A percentile compares a stretch with the other conserved stretches of the same genome.
Evolutionary conservation across 768 basidiomycete species (phyloP).

Genomic region (Lactarius hengduanensis): DNA sequence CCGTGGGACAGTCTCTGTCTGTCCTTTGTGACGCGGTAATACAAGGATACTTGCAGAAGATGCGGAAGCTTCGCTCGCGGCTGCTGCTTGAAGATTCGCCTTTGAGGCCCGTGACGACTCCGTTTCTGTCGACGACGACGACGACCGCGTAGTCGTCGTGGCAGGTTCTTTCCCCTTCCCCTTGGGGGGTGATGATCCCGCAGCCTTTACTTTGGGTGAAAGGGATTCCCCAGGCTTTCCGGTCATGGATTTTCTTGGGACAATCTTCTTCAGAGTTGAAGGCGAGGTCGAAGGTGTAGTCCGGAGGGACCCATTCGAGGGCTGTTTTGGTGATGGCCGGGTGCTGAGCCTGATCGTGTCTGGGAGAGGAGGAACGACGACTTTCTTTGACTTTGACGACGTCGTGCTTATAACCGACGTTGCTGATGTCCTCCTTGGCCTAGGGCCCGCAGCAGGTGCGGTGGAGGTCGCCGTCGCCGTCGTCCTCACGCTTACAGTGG

Average conservation of each 20-base stretch:
- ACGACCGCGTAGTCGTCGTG: slow-evolving; percentile 25
- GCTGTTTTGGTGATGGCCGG: slow-evolving; percentile 6
- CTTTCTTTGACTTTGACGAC: slow-evolving; percentile 20
- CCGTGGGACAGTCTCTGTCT: slow-evolving; percentile 38
- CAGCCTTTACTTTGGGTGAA: slow-evolving; percentile 18
- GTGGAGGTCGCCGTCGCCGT: slow-evolving; percentile 31
- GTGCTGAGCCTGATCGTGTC: slow-evolving; percentile 18
- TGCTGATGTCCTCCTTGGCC: slow-evolving; percentile 24
- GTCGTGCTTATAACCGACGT: slow-evolving; percentile 25
- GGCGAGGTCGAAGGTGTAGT: slow-evolving; percentile 29
- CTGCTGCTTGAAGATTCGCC: background rate
- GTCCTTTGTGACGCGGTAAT: slow-evolving; percentile 40
- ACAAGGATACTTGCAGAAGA: slow-evolving; percentile 34
- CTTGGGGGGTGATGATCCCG: slow-evolving; percentile 6
- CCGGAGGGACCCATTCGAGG: slow-evolving; percentile 26
- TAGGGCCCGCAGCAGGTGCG: slow-evolving; percentile 19
- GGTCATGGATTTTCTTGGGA: slow-evolving; percentile 20
- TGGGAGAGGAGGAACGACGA: slow-evolving; percentile 22
- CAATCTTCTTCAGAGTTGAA: slow-evolving; percentile 26
- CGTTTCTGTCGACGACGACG: slow-evolving; percentile 13
- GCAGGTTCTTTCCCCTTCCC: slow-evolving; percentile 28
- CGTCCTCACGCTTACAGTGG: slow-evolving; percentile 35
- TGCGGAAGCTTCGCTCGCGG: slow-evolving; percentile 23
- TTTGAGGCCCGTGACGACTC: slow-evolving; percentile 4
- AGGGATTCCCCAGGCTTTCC: slow-evolving; percentile 17